Evolutionary conservation across 2,329 filamentous ascomycete genomes (phyloP).

Genomic region (Alternaria longipes): DNA sequence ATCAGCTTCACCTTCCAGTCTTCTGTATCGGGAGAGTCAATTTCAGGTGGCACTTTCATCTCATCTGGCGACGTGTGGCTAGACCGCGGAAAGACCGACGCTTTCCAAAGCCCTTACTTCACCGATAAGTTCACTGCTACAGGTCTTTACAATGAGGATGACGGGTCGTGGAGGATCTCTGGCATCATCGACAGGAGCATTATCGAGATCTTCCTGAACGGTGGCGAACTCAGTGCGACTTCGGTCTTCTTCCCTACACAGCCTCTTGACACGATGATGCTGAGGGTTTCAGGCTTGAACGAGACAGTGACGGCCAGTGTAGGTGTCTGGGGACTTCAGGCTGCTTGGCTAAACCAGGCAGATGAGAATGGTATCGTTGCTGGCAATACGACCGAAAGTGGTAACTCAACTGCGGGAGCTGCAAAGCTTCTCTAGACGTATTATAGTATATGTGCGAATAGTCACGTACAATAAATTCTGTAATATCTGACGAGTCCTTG

Average conservation of each 20-base stretch:
- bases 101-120: constrained; percentile 65
- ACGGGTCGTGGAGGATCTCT: constrained; percentile 54
- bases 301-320: constrained; percentile 51
- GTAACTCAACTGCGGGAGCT: constrained; percentile 1
- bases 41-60: constrained; percentile 61
- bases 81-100: constrained; percentile 59
- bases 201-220: constrained; percentile 65
- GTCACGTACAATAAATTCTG: background rate
- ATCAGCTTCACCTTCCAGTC: constrained; percentile 65
- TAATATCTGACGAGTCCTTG: background rate
- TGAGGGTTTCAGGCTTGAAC: constrained; percentile 46
- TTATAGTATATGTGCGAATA: background rate
- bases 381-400: constrained; percentile 45
- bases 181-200: constrained; percentile 65
- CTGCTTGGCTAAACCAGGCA: constrained; percentile 49
- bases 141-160: constrained; percentile 30
- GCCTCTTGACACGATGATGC: constrained; percentile 51
- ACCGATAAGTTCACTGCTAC: constrained; percentile 62
- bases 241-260: constrained; percentile 61
- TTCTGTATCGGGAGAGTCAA: constrained; percentile 58
- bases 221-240: constrained; percentile 61
- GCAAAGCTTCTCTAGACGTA: constrained; percentile 10
- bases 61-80: constrained; percentile 60
- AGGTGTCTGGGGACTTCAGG: constrained; percentile 51
- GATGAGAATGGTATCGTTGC: constrained; percentile 42